Base-by-base conservation (phyloP, 495 filamentous ascomycete species). In the Penicillium canariense region DNA sequence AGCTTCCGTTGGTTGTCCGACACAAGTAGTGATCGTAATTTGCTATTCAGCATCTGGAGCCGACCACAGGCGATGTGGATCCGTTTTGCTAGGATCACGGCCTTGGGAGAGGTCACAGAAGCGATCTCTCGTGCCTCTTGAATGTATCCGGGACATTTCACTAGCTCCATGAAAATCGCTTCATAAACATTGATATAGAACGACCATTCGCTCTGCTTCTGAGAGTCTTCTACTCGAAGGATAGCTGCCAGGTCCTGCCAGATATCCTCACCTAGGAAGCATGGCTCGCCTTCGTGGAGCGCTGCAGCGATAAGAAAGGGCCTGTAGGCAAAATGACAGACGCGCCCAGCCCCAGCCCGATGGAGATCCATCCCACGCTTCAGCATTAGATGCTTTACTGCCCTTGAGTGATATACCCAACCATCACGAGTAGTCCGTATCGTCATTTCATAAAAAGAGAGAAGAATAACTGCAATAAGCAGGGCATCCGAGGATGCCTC, bases 301-400 rank as follows among this genome's bases (percentile, higher is more conserved):
- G 50, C 50, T 11, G 50, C 50, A 34, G 50, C 50, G 15, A 52
- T 52, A 3, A 52, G 38, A 18, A 52, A 52, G 3, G 50, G 50
- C 26, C 50, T 31, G 38, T 52, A 52, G 14, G 50, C 50, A 32
- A 52, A 52, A 35, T 52, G 50, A 9, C 50, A 52, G 17, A 52
- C 38, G 9, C 50, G 50, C 22, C 50, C 50, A 28, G 50, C 26
- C 5, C 50, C 50, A 44, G 38, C 32, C n/a, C 43, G 35, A 34
- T 52, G 50, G n/a, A 52, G 39, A 20, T 43, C 8, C 50, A 26
- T 52, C 1, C 50, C 50, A 22, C 38, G 50, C 17, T 52, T 52
- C 50, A 52, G 26, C 50, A 52, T 52, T 17, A 52, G 38, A 17
- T 52, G 38, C 38, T 52, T 52, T 44, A 52, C 50, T 22, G 50